These are phyloP conservation scores for Kwoniella sp. DNA, from an alignment of 768 basidiomycete genomes.

Conservation along the genomic window DNA sequence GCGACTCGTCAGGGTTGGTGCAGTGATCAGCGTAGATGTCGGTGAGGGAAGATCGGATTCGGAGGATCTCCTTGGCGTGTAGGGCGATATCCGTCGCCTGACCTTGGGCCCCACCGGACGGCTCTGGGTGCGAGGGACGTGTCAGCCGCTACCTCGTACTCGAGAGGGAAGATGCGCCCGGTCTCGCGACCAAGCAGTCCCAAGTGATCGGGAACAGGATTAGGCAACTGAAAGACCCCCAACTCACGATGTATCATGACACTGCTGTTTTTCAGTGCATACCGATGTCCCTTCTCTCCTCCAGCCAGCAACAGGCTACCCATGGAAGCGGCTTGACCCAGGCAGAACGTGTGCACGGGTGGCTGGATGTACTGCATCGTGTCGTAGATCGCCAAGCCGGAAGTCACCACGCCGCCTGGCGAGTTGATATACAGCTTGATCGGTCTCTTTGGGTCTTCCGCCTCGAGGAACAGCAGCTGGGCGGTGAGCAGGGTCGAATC, in stretches of 20 bases:
- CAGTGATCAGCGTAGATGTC: conserved; percentile 88
- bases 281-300: conserved; percentile 84
- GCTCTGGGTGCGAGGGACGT: conserved; percentile 58
- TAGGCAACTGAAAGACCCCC: neutral
- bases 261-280: conserved; percentile 85
- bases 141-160: neutral
- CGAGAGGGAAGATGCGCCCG: neutral
- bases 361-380: conserved; percentile 93
- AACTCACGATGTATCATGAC: conserved; percentile 96
- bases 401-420: conserved; percentile 91
- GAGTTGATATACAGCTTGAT: conserved; percentile 97
- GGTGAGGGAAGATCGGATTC: conserved; percentile 76
- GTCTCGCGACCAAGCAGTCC: too few species aligned
- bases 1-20: conserved; percentile 61
- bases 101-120: conserved; percentile 90
- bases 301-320: conserved; percentile 87
- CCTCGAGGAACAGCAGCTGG: conserved; percentile 90
- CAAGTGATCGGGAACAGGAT: too few species aligned
- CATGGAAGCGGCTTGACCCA: conserved; percentile 95
- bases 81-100: conserved; percentile 97
- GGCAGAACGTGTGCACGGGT: conserved; percentile 93
- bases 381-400: conserved; percentile 94
- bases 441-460: conserved; percentile 87
- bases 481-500: conserved; percentile 84
- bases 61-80: conserved; percentile 90